phyloP scores from a whole-genome alignment of 306 rosid species.

The Aeschynomene evenia region DNA sequence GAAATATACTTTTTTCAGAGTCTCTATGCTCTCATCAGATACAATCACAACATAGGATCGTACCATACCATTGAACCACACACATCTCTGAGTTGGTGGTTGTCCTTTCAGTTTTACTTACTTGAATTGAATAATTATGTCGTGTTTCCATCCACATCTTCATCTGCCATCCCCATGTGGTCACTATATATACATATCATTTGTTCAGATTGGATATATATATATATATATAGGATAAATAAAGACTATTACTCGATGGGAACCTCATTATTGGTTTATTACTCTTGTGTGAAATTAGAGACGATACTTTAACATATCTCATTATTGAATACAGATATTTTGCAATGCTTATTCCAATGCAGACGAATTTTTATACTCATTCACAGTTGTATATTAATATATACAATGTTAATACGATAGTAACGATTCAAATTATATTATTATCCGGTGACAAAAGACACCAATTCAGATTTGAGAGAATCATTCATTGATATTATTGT shows the following conservation, averaged over 20 bases:
- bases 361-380: no score
- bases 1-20: no score
- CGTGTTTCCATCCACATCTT: constrained; percentile 11
- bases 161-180: not conserved
- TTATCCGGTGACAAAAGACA: not conserved
- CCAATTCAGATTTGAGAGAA: not conserved
- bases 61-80: not conserved
- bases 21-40: not conserved
- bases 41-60: not conserved
- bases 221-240: not conserved
- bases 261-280: no score
- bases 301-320: not conserved
- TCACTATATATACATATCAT: not conserved
- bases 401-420: no score
- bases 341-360: no score
- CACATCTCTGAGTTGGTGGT: not conserved
- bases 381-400: no score
- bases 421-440: not conserved
- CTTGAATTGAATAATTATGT: no score
- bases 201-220: not conserved
- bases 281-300: not conserved
- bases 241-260: not conserved
- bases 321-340: not conserved
- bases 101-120: not conserved
- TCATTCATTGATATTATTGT: not conserved